Conservation (phyloP, 2,329 filamentous ascomycete genomes). For the Pseudogymnoascus sp. region DNA sequence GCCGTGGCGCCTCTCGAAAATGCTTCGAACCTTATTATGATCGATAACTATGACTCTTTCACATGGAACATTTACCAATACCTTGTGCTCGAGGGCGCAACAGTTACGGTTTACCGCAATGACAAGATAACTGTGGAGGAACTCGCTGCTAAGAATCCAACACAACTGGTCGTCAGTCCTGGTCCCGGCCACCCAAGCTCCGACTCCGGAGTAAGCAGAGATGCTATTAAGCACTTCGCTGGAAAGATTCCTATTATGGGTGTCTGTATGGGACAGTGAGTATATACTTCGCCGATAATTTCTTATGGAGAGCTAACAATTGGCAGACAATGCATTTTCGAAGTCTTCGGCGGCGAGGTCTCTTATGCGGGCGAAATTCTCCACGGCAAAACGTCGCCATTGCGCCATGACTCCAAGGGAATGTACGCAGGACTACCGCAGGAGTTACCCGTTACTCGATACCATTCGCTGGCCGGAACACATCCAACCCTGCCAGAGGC, state of each 20-base stretch:
- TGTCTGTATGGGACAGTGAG: slow-evolving; percentile 96
- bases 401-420: slow-evolving; percentile 86
- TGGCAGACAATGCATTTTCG: slow-evolving; percentile 82
- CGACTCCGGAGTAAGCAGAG: slow-evolving; percentile 89
- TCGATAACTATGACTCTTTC: slow-evolving; percentile 99
- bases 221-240: slow-evolving; percentile 82
- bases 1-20: slow-evolving; percentile 65
- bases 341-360: slow-evolving; percentile 85
- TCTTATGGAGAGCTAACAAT: slow-evolving; percentile 11
- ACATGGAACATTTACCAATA: slow-evolving; percentile 99
- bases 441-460: slow-evolving; percentile 80
- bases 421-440: slow-evolving; percentile 78
- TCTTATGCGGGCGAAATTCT: slow-evolving; percentile 91
- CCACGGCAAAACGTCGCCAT: slow-evolving; percentile 90
- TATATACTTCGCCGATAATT: slow-evolving; percentile 19
- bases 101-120: slow-evolving; percentile 83
- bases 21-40: slow-evolving; percentile 85
- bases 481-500: slow-evolving; percentile 77
- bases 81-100: slow-evolving; percentile 88
- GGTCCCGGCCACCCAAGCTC: slow-evolving; percentile 87
- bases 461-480: slow-evolving; percentile 92
- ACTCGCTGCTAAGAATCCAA: slow-evolving; percentile 74
- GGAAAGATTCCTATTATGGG: slow-evolving; percentile 93
- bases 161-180: slow-evolving; percentile 89
- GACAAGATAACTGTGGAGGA: slow-evolving; percentile 84